Evolutionary conservation across 768 basidiomycete species (phyloP).

Genomic region (Sarcomyxa edulis): DNA sequence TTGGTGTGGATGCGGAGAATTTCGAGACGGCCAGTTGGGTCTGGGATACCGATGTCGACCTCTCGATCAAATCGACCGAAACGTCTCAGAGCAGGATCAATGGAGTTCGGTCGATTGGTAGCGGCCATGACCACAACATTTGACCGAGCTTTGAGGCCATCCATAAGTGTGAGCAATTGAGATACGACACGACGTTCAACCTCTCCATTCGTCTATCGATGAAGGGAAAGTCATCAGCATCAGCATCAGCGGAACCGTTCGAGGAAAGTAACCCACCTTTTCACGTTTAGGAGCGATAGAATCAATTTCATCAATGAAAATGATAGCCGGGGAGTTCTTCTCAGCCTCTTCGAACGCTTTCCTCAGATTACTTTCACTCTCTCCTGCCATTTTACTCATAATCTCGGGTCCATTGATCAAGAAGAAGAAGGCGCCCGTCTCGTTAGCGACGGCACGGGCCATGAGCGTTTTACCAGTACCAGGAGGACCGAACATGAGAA

Average conservation of each 20-base stretch:
- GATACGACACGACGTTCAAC: slow-evolving; percentile 99
- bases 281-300: slow-evolving; percentile 99
- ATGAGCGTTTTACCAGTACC: slow-evolving; percentile 99
- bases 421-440: slow-evolving; percentile 99
- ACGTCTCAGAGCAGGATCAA: slow-evolving; percentile 96
- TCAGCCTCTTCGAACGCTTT: slow-evolving; percentile 99
- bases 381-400: slow-evolving; percentile 99
- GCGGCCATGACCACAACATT: slow-evolving; percentile 99
- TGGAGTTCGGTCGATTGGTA: slow-evolving; percentile 97
- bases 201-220: slow-evolving; percentile 88
- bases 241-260: not conserved
- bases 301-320: slow-evolving; percentile 99
- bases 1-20: slow-evolving; percentile 99
- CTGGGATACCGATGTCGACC: slow-evolving; percentile 98
- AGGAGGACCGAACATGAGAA: slow-evolving; percentile 97
- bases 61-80: slow-evolving; percentile 99
- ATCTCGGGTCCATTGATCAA: slow-evolving; percentile 99
- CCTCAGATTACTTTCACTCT: slow-evolving; percentile 93
- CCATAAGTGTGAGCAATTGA: slow-evolving; percentile 97
- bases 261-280: slow-evolving; percentile 54
- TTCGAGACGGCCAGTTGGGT: slow-evolving; percentile 97
- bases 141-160: slow-evolving; percentile 95
- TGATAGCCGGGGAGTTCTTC: slow-evolving; percentile 99
- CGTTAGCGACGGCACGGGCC: slow-evolving; percentile 99
- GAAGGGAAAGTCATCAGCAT: slow-evolving; percentile 2